Evolutionary conservation across 208 protist species (phyloP), one percentile per base, ranked within the genome.

Genomic region (Phytomonas sp.): DNA sequence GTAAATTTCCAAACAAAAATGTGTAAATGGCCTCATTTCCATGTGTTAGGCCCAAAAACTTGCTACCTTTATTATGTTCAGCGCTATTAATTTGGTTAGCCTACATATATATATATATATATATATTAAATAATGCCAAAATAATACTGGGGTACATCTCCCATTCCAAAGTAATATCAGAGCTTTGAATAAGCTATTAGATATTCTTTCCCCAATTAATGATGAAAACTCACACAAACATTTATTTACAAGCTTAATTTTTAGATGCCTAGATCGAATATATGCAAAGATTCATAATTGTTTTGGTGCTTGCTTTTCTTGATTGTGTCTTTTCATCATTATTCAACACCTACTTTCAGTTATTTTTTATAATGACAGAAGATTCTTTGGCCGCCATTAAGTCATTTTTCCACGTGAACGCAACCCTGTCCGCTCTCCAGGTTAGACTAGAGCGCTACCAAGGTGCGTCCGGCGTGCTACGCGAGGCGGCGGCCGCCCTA

Each of bases 1-100:
- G 64, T 72, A 71, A 26, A 34, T 70, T 43, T 69, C 6, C 2
- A 26, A 69, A 37, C 2, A 2, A 67, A 30, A 71, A 71, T 26
- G 26, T 60, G 28, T 15, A 60, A 67, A 71, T 66, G 51, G 23
- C 26, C 1, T 31, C 28, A 67, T 59, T 71, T 56, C 1, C 13
- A 68, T 56, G 13, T 17, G 33, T 9, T 9, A 67, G 4, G 32
- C 9, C 9, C 4, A 62, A 62, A 13, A 9, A 33, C 9, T 62
- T 62, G 60, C 4, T 36, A 62, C 4, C 6, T 23, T 43, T 37
- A 63, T 43, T 63, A 63, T 63, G 11, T 23, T 23, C 2, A 17
- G 31, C 11, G 1, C 2, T 20, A 20, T 20, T 46, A 46, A 46
- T 46, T 46, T 46, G 40, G 11, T 20, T 46, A 46, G 15, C 11